Evolutionary conservation across 1,139 yeast species (phyloP), one percentile per base, ranked within the genome.

Genomic region (Hansenula sp.): DNA sequence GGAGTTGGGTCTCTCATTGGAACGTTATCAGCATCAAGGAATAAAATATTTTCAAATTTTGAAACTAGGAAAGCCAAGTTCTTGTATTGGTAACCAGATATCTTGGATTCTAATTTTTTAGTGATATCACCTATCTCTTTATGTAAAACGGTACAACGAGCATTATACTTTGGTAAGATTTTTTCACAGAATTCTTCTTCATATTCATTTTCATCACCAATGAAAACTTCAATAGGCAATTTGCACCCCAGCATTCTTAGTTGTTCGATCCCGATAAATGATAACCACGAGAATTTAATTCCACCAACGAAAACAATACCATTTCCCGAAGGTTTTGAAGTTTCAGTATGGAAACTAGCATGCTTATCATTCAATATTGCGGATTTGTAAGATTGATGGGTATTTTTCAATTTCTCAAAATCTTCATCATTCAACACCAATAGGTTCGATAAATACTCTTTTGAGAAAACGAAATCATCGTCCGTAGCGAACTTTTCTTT

Each of bases 301-400:
- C 86, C 87, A 33, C 85, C 87, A 41, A 81, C 76, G 47, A 78
- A 76, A 7, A 80, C 83, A 42, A 79, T 78, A 27, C 88, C 87
- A 46, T 69, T 66, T 27, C 77, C 80, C 7, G 27, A 28, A 16
- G 38, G 38, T 36, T 18, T 36, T 12, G 38, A 36, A 28, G 7
- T 6, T 44, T 63, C 57, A 11, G 58, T 53, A 39, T 49, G 54
- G 17, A 56, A 39, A 12, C 38, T 38, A 2, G 45, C 34, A 33
- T 51, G 49, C 7, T 48, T 41, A 18, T 60, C 56, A 1, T 31
- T 29, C 4, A 33, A n/a, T 2, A 60, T 38, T 9, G 49, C 47
- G 1, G 33, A 15, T 15, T 58, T 16, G 41, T 47, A 65, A 0
- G 42, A 21, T 10, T 50, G 42, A 47, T 65, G 69, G 8, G 61